Conservation (phyloP, 495 filamentous ascomycete genomes). For the Rhypophila decipiens region DNA sequence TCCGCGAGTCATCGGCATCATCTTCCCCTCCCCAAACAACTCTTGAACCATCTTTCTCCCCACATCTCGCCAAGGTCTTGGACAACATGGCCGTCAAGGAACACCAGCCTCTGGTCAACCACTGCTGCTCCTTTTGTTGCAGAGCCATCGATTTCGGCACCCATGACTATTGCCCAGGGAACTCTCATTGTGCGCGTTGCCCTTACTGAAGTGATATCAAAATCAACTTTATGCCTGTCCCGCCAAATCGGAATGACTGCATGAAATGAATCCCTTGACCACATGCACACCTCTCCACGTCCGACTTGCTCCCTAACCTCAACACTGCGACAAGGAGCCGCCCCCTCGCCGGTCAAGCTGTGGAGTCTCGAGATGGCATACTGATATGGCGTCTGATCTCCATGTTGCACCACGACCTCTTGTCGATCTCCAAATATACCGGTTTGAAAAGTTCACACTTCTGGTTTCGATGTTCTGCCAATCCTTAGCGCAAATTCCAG, state of each 20-base stretch:
- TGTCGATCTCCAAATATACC: no score
- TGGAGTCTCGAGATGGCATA: conserved; percentile 9
- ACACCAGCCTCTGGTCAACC: conserved; percentile 38
- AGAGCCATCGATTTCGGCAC: conserved; percentile 47
- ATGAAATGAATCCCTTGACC: conserved; percentile 8
- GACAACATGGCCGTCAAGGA: conserved; percentile 41
- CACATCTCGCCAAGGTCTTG: neutral
- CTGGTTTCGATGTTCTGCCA: no score
- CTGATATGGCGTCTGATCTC: conserved; percentile 7
- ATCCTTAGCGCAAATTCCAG: no score
- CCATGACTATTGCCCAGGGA: conserved; percentile 43
- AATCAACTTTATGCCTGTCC: conserved; percentile 4
- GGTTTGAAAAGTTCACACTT: no score
- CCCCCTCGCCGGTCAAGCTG: conserved; percentile 9
- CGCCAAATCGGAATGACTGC: conserved; percentile 22
- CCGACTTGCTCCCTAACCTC: conserved; percentile 1
- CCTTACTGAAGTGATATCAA: conserved; percentile 25
- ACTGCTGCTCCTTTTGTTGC: conserved; percentile 49
- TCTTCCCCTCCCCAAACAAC: no score
- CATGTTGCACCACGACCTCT: no score
- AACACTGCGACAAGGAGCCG: no score
- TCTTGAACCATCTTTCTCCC: neutral
- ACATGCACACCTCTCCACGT: conserved; percentile 10
- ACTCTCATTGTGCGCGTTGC: conserved; percentile 38
- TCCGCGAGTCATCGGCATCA: no score